A percentile compares a stretch with the other conserved stretches of the same genome.
phyloP scores from a whole-genome alignment of 2,329 filamentous ascomycete species.

The Aureobasidium musti region DNA sequence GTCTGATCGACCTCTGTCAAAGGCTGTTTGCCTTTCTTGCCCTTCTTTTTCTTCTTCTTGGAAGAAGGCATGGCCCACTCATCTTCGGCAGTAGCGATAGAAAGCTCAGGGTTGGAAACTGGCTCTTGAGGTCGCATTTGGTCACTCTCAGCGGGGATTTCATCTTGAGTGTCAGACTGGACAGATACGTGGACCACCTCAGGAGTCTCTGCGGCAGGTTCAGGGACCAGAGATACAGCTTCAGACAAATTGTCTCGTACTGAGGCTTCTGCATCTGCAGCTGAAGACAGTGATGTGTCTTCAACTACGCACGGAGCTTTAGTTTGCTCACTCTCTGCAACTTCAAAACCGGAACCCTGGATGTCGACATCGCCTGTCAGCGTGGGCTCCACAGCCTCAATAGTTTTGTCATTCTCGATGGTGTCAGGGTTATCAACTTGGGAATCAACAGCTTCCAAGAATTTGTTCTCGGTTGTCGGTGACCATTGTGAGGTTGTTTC shows the following conservation, averaged over 20 bases:
- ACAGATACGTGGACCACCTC: not conserved
- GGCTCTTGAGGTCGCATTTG: not conserved
- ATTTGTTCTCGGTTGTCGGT: not conserved
- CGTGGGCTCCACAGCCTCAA: not conserved
- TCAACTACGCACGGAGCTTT: not conserved
- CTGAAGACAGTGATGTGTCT: not conserved
- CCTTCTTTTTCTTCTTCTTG: slow-evolving; percentile 36
- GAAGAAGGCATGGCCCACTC: slow-evolving; percentile 28
- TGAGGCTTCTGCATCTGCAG: not conserved
- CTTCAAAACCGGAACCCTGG: not conserved
- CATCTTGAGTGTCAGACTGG: not conserved
- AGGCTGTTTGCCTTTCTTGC: slow-evolving; percentile 34
- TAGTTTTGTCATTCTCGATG: not conserved
- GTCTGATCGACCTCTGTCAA: not conserved
- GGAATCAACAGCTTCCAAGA: not conserved
- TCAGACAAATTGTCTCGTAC: not conserved
- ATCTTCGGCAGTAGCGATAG: not conserved
- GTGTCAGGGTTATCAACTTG: not conserved
- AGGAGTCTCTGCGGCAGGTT: not conserved
- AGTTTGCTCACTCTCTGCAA: not conserved
- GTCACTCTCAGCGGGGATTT: not conserved
- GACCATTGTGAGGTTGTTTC: not conserved
- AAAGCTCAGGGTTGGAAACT: not conserved
- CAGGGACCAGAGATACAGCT: not conserved
- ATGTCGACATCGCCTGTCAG: not conserved